Evolutionary conservation across 2,329 filamentous ascomycete species (phyloP), one percentile per base, ranked within the genome.

Genomic region (Fusarium sp.): DNA sequence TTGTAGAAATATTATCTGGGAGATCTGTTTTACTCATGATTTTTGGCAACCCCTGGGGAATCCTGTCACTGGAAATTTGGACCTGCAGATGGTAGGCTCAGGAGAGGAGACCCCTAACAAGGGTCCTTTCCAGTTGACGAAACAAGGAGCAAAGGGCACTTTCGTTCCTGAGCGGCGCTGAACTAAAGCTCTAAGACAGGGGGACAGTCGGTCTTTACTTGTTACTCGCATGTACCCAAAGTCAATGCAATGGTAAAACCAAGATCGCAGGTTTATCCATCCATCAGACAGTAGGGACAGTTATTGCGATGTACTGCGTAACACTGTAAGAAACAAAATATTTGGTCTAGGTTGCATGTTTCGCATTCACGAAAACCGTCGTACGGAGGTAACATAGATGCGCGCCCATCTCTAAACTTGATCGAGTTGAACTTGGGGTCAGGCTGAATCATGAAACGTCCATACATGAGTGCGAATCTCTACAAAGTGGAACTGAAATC

Each of bases 11-110:
- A 58, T 37, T 29, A 42, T 18, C 25, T 63, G 47, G 41, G 37
- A 17, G 53, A 55, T 36, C 23, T 35, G n/a, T 15, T 36, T 37
- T 62, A 35, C 20, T 37, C 17, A 29, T 27, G 41, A 62, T 17
- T 46, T 45, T 60, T 55, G 23, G 48, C 56, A 46, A 40, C 45
- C 42, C 58, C 41, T 41, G 29, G 42, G 31, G 21, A 41, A 61
- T 64, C 67, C 66, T 47, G 60, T 65, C 57, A 46, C 49, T 73
- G 66, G 72, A 74, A 74, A 74, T 74, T 74, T 74, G 72, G 67
- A 74, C 58, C 63, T 69, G 70, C 72, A 68, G 69, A 69, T 58
- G 68, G 71, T 64, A 54, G 64, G 43, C 50, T 46, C 47, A 59
- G 54, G 37, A 62, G 40, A 61, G 56, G 46, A 61, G 66, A 59